phyloP scores from a whole-genome alignment of 805 yeast species.

The Blastobotrys terrestris region DNA sequence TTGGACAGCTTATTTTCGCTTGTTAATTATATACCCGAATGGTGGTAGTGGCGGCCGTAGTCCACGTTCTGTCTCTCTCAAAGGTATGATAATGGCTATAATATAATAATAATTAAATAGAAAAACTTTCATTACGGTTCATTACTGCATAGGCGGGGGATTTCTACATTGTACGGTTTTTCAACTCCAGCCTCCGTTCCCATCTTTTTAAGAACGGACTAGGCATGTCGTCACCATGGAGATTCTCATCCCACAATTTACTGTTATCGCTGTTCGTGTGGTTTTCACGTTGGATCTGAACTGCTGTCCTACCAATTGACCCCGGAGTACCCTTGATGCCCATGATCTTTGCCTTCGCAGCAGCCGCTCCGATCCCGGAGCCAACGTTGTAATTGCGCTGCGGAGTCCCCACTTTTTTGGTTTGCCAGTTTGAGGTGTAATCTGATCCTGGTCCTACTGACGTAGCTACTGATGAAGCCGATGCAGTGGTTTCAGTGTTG shows the following conservation, averaged over 20 bases:
- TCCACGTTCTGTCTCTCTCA: not conserved
- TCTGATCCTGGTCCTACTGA: conserved; percentile 5
- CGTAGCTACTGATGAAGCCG: conserved; percentile 4
- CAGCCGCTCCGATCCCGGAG: conserved; percentile 26
- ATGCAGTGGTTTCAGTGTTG: conserved; percentile 7
- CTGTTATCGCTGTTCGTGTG: conserved; percentile 23
- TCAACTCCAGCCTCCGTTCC: conserved; percentile 13
- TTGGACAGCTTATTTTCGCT: not conserved
- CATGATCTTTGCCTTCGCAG: conserved; percentile 24
- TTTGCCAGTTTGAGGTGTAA: conserved; percentile 11
- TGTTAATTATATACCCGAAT: not conserved
- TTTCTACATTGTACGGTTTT: not conserved
- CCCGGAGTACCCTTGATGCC: conserved; percentile 26
- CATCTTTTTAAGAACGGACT: conserved; percentile 30
- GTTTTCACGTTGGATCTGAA: conserved; percentile 28
- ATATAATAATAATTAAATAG: not conserved
- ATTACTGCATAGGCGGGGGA: conserved; percentile 3
- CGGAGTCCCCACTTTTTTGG: conserved; percentile 4
- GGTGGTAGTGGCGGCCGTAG: not conserved
- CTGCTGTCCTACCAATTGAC: conserved; percentile 25
- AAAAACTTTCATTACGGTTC: not conserved
- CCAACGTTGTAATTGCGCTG: conserved; percentile 13
- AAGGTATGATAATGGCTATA: no score
- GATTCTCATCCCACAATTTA: conserved; percentile 19
- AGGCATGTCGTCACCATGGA: conserved; percentile 28